phyloP scores from a whole-genome alignment of 2,329 filamentous ascomycete genomes.

The Penicillium sp. region DNA sequence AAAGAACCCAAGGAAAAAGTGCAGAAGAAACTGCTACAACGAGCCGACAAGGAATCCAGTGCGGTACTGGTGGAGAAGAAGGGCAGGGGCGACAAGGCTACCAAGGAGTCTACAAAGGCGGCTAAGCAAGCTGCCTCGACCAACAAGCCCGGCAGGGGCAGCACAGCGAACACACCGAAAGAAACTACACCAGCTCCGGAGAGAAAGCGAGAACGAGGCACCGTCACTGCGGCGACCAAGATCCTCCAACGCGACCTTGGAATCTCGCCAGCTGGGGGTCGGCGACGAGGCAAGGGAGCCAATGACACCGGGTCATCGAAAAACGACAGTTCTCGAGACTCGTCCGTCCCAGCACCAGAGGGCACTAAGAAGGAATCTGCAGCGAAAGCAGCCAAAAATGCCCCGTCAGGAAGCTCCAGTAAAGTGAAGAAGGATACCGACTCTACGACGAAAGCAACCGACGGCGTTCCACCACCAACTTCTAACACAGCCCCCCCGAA shows the following conservation, averaged over 20 bases:
- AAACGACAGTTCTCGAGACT: conserved; percentile 21
- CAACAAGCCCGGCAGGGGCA: conserved; percentile 39
- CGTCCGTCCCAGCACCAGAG: conserved; percentile 7
- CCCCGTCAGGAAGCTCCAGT: not conserved
- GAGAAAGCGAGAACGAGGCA: conserved; percentile 55
- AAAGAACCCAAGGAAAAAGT: conserved; percentile 45
- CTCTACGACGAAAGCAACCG: conserved; percentile 18
- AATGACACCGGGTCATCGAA: conserved; percentile 26
- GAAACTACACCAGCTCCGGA: conserved; percentile 38
- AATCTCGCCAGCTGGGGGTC: conserved; percentile 48
- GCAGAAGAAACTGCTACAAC: conserved; percentile 45
- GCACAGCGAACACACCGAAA: conserved; percentile 26
- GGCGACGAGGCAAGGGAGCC: conserved; percentile 38
- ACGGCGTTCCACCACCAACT: conserved; percentile 14
- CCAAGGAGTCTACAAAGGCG: conserved; percentile 62
- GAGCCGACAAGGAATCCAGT: conserved; percentile 35
- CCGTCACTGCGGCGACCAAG: conserved; percentile 53
- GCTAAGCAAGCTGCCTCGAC: conserved; percentile 38
- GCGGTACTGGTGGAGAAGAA: conserved; percentile 37
- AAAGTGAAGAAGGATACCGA: conserved; percentile 28
- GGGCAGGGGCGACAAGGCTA: conserved; percentile 54
- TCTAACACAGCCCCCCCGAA: conserved; percentile 21
- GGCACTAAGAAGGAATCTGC: conserved; percentile 25
- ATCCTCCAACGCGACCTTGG: conserved; percentile 65
- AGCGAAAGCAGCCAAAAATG: conserved; percentile 20